phyloP scores from a whole-genome alignment of 2,329 filamentous ascomycete species.

The Penicillium sumatraense region DNA sequence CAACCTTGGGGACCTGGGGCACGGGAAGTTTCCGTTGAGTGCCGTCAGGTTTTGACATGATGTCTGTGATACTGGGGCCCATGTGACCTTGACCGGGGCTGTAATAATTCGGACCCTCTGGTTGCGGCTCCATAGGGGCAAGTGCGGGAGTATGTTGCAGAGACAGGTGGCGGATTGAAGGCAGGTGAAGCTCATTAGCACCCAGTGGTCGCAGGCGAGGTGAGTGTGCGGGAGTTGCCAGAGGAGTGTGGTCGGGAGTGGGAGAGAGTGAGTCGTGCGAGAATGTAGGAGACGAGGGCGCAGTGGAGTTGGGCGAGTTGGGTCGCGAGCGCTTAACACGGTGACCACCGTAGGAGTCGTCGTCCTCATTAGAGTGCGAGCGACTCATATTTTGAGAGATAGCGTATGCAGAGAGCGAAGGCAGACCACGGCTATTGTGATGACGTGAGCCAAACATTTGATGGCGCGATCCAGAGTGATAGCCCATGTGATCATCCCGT shows the following conservation, averaged over 20 bases:
- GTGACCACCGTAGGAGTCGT: constrained; percentile 71
- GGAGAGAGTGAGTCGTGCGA: constrained; percentile 95
- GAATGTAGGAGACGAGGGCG: constrained; percentile 93
- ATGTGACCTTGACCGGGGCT: constrained; percentile 60
- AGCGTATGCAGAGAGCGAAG: constrained; percentile 76
- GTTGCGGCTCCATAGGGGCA: constrained; percentile 71
- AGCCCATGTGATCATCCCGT: constrained; percentile 58
- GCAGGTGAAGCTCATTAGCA: constrained; percentile 75
- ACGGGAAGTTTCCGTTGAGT: constrained; percentile 89
- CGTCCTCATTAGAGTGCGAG: constrained; percentile 77
- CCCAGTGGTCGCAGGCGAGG: constrained; percentile 83
- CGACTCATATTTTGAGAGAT: constrained; percentile 85
- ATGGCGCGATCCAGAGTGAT: constrained; percentile 47
- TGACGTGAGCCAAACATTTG: constrained; percentile 54
- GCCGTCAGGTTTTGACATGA: constrained; percentile 86
- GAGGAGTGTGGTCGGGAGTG: constrained; percentile 97
- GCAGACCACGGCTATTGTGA: constrained; percentile 62
- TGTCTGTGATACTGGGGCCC: constrained; percentile 85
- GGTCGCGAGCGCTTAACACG: constrained; percentile 87
- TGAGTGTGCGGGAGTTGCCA: constrained; percentile 93
- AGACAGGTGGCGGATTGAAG: constrained; percentile 77
- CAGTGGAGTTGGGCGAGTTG: constrained; percentile 92
- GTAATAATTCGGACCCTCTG: constrained; percentile 64
- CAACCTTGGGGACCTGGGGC: constrained; percentile 84
- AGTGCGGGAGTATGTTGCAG: constrained; percentile 69